Percentiles rank a stretch among this genome's conserved stretches.
These are phyloP conservation scores for Leccinum arenicola DNA, from an alignment of 768 basidiomycete species.

Conservation along the genomic window DNA sequence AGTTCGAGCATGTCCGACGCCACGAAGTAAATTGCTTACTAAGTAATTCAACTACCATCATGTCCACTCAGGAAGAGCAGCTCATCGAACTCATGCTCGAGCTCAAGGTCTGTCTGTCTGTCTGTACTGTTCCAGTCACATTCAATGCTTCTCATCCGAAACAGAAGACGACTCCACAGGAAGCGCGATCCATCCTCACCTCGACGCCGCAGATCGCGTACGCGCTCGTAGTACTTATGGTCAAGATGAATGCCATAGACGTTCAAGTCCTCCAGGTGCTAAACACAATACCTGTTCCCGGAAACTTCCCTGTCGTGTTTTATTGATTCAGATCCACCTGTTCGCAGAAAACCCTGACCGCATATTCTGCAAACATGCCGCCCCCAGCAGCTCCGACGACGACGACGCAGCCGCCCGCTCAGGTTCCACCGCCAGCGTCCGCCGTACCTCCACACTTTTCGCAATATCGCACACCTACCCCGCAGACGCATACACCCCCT, in stretches of 20 bases:
- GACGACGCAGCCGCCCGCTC: slow-evolving; percentile 20
- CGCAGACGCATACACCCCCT: slow-evolving; percentile 30
- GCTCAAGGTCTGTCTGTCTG: slow-evolving; percentile 47
- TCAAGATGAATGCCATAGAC: slow-evolving; percentile 70
- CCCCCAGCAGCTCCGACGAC: slow-evolving; percentile 15
- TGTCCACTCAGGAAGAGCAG: slow-evolving; percentile 63
- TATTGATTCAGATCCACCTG: slow-evolving; percentile 1
- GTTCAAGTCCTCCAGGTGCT: slow-evolving; percentile 72
- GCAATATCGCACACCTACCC: slow-evolving; percentile 36
- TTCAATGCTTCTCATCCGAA: background rate
- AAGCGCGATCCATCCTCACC: slow-evolving; percentile 66
- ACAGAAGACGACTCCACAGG: slow-evolving; percentile 73
- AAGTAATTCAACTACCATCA: slow-evolving; percentile 19
- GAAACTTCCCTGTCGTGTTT: too few species aligned
- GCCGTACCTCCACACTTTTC: slow-evolving; percentile 46
- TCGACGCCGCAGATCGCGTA: slow-evolving; percentile 75
- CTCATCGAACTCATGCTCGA: slow-evolving; percentile 74
- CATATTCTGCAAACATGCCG: slow-evolving; percentile 37
- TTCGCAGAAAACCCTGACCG: slow-evolving; percentile 59
- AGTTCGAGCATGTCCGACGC: background rate
- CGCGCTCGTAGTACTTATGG: slow-evolving; percentile 75
- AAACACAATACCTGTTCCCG: too few species aligned
- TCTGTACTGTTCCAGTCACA: background rate
- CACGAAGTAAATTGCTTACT: too few species aligned
- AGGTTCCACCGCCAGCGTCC: slow-evolving; percentile 30